Evolutionary conservation across 805 yeast genomes (phyloP), one percentile per base, ranked within the genome.

Genomic region (Diddensiella santjacobensis): DNA sequence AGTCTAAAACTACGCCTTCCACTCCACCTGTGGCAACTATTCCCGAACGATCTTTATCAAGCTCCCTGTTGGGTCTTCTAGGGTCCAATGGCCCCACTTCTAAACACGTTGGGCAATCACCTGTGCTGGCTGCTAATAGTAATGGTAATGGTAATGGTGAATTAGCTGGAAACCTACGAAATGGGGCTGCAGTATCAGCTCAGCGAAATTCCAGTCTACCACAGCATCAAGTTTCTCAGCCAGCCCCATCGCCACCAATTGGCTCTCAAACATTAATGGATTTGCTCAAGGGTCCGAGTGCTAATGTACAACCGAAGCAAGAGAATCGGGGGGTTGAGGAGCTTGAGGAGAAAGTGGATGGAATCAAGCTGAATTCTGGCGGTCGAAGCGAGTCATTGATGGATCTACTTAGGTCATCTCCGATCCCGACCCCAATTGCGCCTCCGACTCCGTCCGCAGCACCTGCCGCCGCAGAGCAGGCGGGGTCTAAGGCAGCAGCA

Each of bases 211-310:
- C 31, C 8, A 26, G 31, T 26, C 31, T 26, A 26, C n/a, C n/a
- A n/a, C n/a, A n/a, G n/a, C 31, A 26, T 13, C 31, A 26, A 8
- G 31, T 8, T 8, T 26, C 31, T 8, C 13, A 11, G 4, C 22
- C 20, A 6, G 43, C 43, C 13, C 45, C 43, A 33, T 2, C 40
- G 2, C 40, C 33, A 10, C 38, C 38, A 15, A 4, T 26, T 22
- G 43, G 30, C 11, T 17, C 20, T 15, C 24, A 20, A 2, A 8
- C 36, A n/a, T 22, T 40, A 3, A 40, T 40, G 44, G 36, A 24
- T n/a, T 31, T 40, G 2, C 44, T 40, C 35, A 40, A 40, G 36
- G 33, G 33, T n/a, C n/a, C 3, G n/a, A n/a, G n/a, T n/a, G n/a
- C n/a, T n/a, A n/a, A n/a, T n/a, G n/a, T n/a, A n/a, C n/a, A n/a